Conservation (phyloP, 1,139 yeast genomes). For the Debaryomyces udenii region DNA sequence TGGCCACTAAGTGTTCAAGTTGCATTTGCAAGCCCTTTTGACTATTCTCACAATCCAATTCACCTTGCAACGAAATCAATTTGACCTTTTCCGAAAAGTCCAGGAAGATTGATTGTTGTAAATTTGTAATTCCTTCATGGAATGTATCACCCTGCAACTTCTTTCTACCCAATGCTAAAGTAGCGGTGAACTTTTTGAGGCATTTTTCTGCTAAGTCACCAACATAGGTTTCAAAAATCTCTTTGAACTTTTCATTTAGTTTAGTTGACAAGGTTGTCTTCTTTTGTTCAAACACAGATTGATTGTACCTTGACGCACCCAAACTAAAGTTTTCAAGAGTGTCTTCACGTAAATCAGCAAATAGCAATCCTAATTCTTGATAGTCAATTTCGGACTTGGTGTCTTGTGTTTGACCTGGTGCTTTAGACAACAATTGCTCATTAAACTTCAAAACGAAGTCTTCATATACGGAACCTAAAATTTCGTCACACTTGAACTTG, state of each 20-base stretch:
- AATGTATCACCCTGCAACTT: constrained; percentile 23
- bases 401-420: constrained; percentile 13
- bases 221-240: constrained; percentile 42
- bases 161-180: constrained; percentile 21
- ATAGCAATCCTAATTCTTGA: constrained; percentile 41
- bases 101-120: constrained; percentile 16
- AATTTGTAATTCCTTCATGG: constrained; percentile 18
- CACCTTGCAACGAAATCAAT: constrained; percentile 29
- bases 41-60: constrained; percentile 19
- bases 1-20: constrained; percentile 29
- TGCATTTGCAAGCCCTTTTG: constrained; percentile 22
- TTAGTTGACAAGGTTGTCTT: constrained; percentile 49
- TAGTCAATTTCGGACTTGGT: constrained; percentile 29
- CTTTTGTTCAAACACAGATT: constrained; percentile 66
- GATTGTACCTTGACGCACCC: constrained; percentile 73
- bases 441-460: constrained; percentile 45
- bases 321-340: constrained; percentile 61
- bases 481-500: constrained; percentile 92
- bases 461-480: constrained; percentile 54
- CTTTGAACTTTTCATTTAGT: constrained; percentile 46
- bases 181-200: constrained; percentile 20
- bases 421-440: constrained; percentile 17
- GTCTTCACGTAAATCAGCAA: constrained; percentile 44
- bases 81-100: constrained; percentile 20
- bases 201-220: constrained; percentile 23